Evolutionary conservation across 306 rosid genomes (phyloP), one percentile per base, ranked within the genome.

Genomic region (Glycyrrhiza uralensis): DNA sequence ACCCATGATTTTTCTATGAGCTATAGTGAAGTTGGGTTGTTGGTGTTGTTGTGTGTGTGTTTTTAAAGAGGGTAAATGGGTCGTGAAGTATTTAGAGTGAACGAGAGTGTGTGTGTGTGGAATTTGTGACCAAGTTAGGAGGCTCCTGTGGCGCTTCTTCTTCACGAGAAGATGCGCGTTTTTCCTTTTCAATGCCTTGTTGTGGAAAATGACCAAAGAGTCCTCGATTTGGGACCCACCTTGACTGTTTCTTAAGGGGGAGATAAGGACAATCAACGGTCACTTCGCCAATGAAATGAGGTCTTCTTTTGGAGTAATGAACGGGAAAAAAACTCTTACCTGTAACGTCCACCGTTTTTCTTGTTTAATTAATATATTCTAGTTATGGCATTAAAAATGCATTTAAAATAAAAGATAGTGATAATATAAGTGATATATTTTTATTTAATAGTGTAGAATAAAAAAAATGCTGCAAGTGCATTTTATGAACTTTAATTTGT

Each of bases 141-240:
- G 94, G 89, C 88, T 89, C 88, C 89, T 20, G 18, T 60, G 82
- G 87, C 81, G 96, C 95, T 88, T 80, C 86, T 83, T 76, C 80
- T 81, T 86, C 98, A 92, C 95, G 87, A 82, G 96, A 81, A 79
- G 45, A 45, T 80, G 79, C 57, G 74, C 59, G 66, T 54, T 69
- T 73, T 18, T 46, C 4, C 0, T 1, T 55, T 1, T n/a, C n/a
- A n/a, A n/a, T n/a, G n/a, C n/a, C 4, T 23, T 46, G 58, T 20
- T 3, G 0, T 14, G 32, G 32, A 45, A 69, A 22, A 75, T 32
- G 62, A 87, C 81, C 5, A 6, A 24, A 26, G 5, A 29, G 47
- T 66, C 78, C 80, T 41, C 8, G 23, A 1, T 0, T 9, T 13
- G 69, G 75, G 77, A 32, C 85, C 79, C 59, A 38, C 59, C 4